Percentiles rank a stretch among this genome's conserved stretches.
phyloP scores from a whole-genome alignment of 1,139 yeast genomes.

The Saccharomyces hybrid region DNA sequence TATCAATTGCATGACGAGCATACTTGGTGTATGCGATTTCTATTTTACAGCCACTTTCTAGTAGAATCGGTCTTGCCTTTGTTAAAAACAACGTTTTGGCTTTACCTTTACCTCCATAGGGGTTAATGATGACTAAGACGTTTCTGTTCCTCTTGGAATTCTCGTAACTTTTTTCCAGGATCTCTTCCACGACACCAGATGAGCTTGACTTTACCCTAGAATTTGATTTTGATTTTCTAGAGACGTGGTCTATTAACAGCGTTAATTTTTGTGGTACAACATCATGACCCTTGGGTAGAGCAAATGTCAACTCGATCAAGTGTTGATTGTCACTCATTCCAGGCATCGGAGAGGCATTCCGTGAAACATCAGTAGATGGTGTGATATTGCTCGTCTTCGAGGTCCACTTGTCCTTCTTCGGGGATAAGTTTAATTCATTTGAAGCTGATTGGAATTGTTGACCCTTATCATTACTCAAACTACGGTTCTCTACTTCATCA shows the following conservation, averaged over 20 bases:
- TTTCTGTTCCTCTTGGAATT: constrained; percentile 39
- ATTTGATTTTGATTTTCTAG: neutral
- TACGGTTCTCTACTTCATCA: neutral
- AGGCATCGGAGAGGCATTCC: neutral
- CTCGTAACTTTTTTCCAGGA: constrained; percentile 37
- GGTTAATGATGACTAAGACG: constrained; percentile 66
- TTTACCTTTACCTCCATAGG: constrained; percentile 81
- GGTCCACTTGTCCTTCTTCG: neutral
- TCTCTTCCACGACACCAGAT: constrained; percentile 27
- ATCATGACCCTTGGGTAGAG: constrained; percentile 1
- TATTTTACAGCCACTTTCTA: constrained; percentile 54
- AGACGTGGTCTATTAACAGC: constrained; percentile 3
- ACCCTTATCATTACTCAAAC: neutral
- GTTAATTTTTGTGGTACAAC: constrained; percentile 1
- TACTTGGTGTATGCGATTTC: constrained; percentile 58
- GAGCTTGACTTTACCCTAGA: neutral
- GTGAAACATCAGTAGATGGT: neutral
- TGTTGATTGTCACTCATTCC: neutral
- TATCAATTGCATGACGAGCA: constrained; percentile 63
- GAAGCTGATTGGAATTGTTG: neutral
- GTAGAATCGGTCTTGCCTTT: constrained; percentile 59
- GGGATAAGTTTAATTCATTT: neutral
- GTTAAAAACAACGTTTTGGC: constrained; percentile 52
- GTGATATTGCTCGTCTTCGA: neutral
- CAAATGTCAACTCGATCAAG: constrained; percentile 3